A percentile compares a stretch with the other conserved stretches of the same genome.
phyloP scores from a whole-genome alignment of 805 yeast species.

The Nakazawaea wyomingensis region DNA sequence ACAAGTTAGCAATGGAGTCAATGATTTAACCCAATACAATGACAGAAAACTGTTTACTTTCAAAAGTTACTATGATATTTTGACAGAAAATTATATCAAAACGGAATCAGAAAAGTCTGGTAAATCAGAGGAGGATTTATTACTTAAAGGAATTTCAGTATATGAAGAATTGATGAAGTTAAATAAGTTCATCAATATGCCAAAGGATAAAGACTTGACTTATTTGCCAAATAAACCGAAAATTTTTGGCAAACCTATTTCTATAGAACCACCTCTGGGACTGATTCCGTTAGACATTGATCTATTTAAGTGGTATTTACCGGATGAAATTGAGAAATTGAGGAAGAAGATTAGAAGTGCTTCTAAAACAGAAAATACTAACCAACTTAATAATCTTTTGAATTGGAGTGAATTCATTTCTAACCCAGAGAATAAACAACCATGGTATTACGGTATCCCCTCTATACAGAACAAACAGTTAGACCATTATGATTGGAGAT shows the following conservation, averaged over 20 bases:
- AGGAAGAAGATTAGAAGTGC: not conserved
- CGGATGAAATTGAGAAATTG: conserved; percentile 6
- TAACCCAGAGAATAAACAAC: conserved; percentile 3
- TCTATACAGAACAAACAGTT: conserved; percentile 8
- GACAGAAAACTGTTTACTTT: not conserved
- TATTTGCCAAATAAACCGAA: not conserved
- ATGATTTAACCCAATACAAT: conserved; percentile 9
- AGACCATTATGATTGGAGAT: conserved; percentile 45
- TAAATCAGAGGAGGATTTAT: not conserved
- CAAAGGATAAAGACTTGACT: not conserved
- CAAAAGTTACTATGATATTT: not conserved
- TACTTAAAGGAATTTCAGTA: conserved; percentile 6
- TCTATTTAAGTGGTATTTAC: conserved; percentile 8
- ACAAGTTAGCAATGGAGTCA: conserved; percentile 7
- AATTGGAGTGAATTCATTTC: conserved; percentile 2
- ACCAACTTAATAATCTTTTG: conserved; percentile 1
- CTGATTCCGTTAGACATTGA: not conserved
- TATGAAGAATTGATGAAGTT: conserved; percentile 4
- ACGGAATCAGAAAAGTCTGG: not conserved
- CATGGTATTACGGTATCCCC: conserved; percentile 13
- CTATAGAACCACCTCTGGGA: not conserved
- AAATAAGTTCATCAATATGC: not conserved
- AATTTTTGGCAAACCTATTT: conserved; percentile 2
- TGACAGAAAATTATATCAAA: conserved; percentile 2
- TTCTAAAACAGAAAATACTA: not conserved